Conservation (phyloP, 805 yeast genomes). For the Babjeviella inositovora region DNA sequence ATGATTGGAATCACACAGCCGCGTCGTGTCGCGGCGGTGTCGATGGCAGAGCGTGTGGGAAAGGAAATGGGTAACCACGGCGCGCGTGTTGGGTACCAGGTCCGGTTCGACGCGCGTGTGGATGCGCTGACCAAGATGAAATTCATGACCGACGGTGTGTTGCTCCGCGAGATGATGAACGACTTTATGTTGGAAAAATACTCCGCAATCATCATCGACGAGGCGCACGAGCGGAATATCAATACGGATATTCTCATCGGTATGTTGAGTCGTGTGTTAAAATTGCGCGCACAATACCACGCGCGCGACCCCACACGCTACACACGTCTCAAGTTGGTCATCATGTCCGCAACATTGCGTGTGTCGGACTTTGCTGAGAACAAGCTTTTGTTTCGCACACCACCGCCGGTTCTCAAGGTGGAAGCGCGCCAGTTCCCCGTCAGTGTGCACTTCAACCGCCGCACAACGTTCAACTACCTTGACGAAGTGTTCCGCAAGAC, state of each 20-base stretch:
- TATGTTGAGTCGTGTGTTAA: slow-evolving; percentile 76
- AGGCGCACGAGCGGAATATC: slow-evolving; percentile 94
- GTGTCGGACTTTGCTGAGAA: slow-evolving; percentile 91
- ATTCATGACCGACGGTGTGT: slow-evolving; percentile 91
- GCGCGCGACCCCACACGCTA: slow-evolving; percentile 24
- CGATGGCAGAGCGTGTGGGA: slow-evolving; percentile 75
- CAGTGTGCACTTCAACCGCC: slow-evolving; percentile 73
- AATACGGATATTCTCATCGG: slow-evolving; percentile 95
- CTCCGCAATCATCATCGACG: slow-evolving; percentile 83
- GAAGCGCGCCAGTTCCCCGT: slow-evolving; percentile 94
- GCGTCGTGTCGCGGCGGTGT: slow-evolving; percentile 85
- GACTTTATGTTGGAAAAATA: slow-evolving; percentile 73
- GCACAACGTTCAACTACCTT: slow-evolving; percentile 62
- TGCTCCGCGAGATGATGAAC: slow-evolving; percentile 81
- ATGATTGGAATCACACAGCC: slow-evolving; percentile 97
- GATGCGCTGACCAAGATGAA: slow-evolving; percentile 56
- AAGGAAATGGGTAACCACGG: slow-evolving; percentile 65
- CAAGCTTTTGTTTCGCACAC: slow-evolving; percentile 37
- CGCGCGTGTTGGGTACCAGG: slow-evolving; percentile 60
- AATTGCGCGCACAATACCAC: slow-evolving; percentile 38
- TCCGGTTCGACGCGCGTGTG: slow-evolving; percentile 62
- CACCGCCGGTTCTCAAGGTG: slow-evolving; percentile 82
- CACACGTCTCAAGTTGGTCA: slow-evolving; percentile 63
- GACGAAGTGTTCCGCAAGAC: slow-evolving; percentile 81
- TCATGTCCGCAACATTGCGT: slow-evolving; percentile 95